Percentiles rank a stretch among this genome's conserved stretches.
These are phyloP conservation scores for Exophiala aquamarina DNA, from an alignment of 2,329 filamentous ascomycete species.

Conservation along the genomic window DNA sequence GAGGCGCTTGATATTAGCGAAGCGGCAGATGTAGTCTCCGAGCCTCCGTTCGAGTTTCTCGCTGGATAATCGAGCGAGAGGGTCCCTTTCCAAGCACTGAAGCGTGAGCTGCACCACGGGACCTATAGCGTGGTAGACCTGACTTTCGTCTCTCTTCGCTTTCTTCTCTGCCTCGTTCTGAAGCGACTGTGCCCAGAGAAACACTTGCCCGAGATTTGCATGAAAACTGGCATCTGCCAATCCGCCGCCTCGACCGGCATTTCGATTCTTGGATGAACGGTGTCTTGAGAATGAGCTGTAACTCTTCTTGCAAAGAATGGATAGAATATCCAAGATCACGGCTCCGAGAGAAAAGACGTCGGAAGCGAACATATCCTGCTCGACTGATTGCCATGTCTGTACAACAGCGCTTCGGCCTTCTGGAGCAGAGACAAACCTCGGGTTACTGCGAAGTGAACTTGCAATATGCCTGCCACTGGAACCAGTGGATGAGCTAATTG, in stretches of 20 bases:
- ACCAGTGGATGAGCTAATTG: slow-evolving; percentile 20
- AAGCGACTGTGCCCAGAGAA: slow-evolving; percentile 55
- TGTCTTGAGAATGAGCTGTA: slow-evolving; percentile 56
- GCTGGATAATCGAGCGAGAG: slow-evolving; percentile 34
- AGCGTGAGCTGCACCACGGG: slow-evolving; percentile 39
- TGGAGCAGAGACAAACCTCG: slow-evolving; percentile 35
- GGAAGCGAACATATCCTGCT: slow-evolving; percentile 38
- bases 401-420: slow-evolving; percentile 33
- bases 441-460: slow-evolving; percentile 2
- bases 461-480: slow-evolving; percentile 10
- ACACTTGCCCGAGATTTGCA: slow-evolving; percentile 54
- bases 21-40: slow-evolving; percentile 32
- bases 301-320: slow-evolving; percentile 58
- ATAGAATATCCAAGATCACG: slow-evolving; percentile 59
- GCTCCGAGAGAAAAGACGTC: slow-evolving; percentile 62
- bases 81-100: slow-evolving; percentile 39
- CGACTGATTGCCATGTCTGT: slow-evolving; percentile 40
- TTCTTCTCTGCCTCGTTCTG: slow-evolving; percentile 48
- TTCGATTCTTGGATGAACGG: slow-evolving; percentile 53
- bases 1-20: slow-evolving; percentile 36
- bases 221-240: slow-evolving; percentile 60
- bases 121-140: slow-evolving; percentile 38
- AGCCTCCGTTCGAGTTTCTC: slow-evolving; percentile 32
- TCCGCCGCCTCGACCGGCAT: slow-evolving; percentile 46
- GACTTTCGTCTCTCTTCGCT: slow-evolving; percentile 34